These are phyloP conservation scores for Backusella tarrabulga DNA, from an alignment of 192 early-diverging fungal genomes.

Conservation along the genomic window DNA sequence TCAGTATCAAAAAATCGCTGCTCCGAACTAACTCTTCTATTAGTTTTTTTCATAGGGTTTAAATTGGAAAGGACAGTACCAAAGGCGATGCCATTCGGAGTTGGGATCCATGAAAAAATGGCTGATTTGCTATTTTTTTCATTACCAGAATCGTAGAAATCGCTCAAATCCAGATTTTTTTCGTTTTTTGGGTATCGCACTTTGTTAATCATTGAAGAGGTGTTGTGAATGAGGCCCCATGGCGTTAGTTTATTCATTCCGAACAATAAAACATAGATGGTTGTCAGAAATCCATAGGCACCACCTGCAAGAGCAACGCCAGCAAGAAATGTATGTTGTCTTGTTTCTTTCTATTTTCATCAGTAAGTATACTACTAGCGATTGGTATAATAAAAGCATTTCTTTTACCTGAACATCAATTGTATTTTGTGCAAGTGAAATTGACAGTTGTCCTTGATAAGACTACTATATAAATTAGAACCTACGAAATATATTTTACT, in stretches of 20 bases:
- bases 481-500: neutral
- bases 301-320: conserved; percentile 11
- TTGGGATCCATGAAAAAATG: too few relatives aligned
- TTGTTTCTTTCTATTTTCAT: conserved; percentile 1
- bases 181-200: neutral
- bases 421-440: neutral
- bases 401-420: conserved; percentile 13
- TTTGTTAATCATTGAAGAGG: neutral
- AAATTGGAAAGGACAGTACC: too few relatives aligned
- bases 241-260: conserved; percentile 9
- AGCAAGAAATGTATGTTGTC: conserved; percentile 18
- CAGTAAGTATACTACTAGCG: too few relatives aligned
- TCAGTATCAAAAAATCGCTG: too few relatives aligned
- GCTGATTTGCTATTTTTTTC: too few relatives aligned
- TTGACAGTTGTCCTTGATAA: conserved; percentile 8
- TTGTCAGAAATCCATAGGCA: conserved; percentile 6
- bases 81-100: too few relatives aligned
- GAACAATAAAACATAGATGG: conserved; percentile 13
- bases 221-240: conserved; percentile 12
- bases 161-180: too few relatives aligned
- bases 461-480: neutral
- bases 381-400: neutral
- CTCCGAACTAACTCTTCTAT: too few relatives aligned
- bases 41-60: too few relatives aligned
- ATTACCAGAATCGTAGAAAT: too few relatives aligned